Evolutionary conservation across 139 green algal species (phyloP).

Genomic region (Micractinium conductrix): DNA sequence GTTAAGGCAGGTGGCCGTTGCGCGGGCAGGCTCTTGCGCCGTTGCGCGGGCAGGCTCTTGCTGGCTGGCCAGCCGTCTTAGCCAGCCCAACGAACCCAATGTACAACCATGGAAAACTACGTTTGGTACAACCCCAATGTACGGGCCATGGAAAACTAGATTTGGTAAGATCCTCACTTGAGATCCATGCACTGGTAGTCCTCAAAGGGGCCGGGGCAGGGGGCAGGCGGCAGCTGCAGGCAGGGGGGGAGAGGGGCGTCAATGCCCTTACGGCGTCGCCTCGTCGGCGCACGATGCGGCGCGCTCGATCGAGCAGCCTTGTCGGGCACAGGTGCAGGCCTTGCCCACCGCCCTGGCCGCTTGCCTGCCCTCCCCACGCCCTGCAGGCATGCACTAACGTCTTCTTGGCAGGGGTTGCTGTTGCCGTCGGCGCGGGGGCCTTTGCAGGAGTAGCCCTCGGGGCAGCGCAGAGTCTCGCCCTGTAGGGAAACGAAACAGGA

Average conservation of each 20-base stretch:
- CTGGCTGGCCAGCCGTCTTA: no score
- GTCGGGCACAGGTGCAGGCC: no score
- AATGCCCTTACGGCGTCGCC: neutral
- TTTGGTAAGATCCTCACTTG: neutral
- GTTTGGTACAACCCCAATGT: no score
- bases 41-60: no score
- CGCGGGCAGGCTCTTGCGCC: neutral
- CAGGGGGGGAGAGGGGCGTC: neutral
- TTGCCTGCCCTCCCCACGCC: neutral
- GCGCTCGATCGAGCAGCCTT: neutral
- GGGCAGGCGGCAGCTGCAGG: neutral
- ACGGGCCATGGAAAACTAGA: no score
- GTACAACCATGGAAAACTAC: no score
- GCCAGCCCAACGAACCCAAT: no score
- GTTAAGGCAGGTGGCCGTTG: neutral
- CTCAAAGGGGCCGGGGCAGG: neutral
- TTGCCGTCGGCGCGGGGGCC: neutral
- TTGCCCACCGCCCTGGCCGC: no score
- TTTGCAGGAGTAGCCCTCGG: neutral
- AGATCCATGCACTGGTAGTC: neutral
- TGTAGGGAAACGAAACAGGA: neutral
- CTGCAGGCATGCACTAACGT: neutral
- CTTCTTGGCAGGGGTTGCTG: neutral
- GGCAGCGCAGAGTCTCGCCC: conserved; percentile 8
- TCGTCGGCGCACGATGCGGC: neutral